Percentiles rank a stretch among this genome's conserved stretches.
Conservation (phyloP, 306 rosid species). For the Dryas drummondii region DNA sequence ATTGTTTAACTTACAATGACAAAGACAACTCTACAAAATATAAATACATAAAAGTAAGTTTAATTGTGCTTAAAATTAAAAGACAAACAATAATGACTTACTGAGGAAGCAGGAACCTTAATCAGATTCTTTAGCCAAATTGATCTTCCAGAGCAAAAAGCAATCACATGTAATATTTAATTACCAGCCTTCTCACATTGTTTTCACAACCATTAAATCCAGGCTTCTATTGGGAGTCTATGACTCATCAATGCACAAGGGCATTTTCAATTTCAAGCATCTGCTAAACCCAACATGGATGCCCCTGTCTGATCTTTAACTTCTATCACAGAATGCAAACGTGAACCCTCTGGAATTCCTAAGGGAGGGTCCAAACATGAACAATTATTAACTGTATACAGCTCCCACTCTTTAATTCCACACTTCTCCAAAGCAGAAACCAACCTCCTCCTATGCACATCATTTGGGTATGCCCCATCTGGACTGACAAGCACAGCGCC, state of each 20-base stretch:
- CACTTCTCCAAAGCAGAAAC: conserved; percentile 59
- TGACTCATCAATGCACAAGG: not conserved
- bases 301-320: not conserved
- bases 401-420: conserved; percentile 80
- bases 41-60: not conserved
- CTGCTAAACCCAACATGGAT: not conserved
- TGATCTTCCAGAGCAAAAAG: not conserved
- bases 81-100: not conserved
- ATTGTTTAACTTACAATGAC: not conserved
- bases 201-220: not conserved
- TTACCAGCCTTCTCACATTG: not conserved
- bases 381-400: conserved; percentile 56
- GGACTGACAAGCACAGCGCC: conserved; percentile 88
- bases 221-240: not conserved
- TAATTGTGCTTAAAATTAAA: not conserved
- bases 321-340: not conserved
- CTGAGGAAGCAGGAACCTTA: not conserved
- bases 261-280: not conserved
- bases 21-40: not conserved
- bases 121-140: not conserved
- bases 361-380: conserved; percentile 11
- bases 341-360: conserved; percentile 8
- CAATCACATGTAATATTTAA: not conserved
- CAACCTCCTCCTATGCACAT: conserved; percentile 35
- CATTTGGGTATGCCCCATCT: conserved; percentile 64